Evolutionary conservation across 2,329 filamentous ascomycete genomes (phyloP), one percentile per base, ranked within the genome.

Genomic region (Exophiala spinifera): DNA sequence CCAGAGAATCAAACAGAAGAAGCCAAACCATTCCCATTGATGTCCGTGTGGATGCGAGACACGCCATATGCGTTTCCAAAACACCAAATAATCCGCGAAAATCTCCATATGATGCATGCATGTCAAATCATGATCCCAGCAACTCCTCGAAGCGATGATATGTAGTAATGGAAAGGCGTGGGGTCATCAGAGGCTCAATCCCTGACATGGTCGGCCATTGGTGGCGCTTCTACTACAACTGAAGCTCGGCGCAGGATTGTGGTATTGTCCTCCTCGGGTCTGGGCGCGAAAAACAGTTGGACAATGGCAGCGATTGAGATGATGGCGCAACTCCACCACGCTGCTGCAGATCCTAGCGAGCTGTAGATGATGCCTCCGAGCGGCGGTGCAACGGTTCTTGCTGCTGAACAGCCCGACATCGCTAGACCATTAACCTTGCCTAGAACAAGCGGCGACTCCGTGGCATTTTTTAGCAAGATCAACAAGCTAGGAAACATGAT

Each of bases 391-490:
- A 87, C 71, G 69, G 87, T 89, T 52, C 86, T 77, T 63, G 83
- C 87, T 5, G 81, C 83, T 5, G 83, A 84, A 21, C 83, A 83
- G 2, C 82, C 83, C 53, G 82, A 85, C 47, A 84, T 84, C 19
- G 84, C 83, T 40, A 87, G 69, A 3, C 84, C 84, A 57, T 87
- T 87, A 62, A 87, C 80, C 62, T 78, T 83, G 48, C 84, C 84
- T 36, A 86, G 72, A 5, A 83, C 77, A 39, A 72, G 73, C 5
- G 75, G 71, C 28, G 74, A 77, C 1, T 83, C 82, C 0, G 82
- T 84, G 1, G 82, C 81, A 64, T 86, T 81, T 69, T 87, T 87
- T 74, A 87, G 80, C 28, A 86, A 73, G 61, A 87, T 87, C 42
- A 87, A 74, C 34, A 87, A 76, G 4, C 86, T 74, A 2, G 84